Evolutionary conservation across 1,139 yeast genomes (phyloP), one percentile per base, ranked within the genome.

Genomic region (Hyphopichia burtonii): DNA sequence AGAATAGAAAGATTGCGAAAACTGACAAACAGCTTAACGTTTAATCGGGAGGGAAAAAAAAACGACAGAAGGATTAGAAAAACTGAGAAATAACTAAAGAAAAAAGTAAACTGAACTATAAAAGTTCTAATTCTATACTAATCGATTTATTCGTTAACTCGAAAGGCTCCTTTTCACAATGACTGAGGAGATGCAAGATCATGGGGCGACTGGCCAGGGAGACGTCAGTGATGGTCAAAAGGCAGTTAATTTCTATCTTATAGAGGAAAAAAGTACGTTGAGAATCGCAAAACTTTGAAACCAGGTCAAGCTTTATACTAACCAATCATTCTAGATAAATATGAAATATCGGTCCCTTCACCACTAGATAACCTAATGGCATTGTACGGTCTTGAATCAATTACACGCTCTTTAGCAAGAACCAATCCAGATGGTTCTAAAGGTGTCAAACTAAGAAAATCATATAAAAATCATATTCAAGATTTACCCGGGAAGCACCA

Each of bases 361-460:
- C 91, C 95, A 0, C 57, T 81, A 38, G 80, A 82, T 45, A 87
- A 91, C 59, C 68, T 93, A 43, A 74, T 90, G 30, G 66, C 78
- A 30, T 63, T 85, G 20, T 93, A 88, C 54, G 85, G 84, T 0
- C 65, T 93, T 36, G 78, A 78, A 35, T 76, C 75, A 3, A 68
- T 91, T 19, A 88, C 96, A 1, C 71, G 78, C 40, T 83, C 95
- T 5, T 83, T 93, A 38, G 96, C 96, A 1, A 76, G 99, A 54
- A 76, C 85, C n/a, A 90, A 87, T 52, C 83, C 89, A 2, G 94
- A 85, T 52, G 96, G 96, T 0, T 78, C 93, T 1, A 90, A 87
- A 54, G 96, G 96, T 39, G 90, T 89, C 33, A 93, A 93, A 65
- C 74, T 93, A 42, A 76, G 99, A 54, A 93, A 93, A 63, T 88